Evolutionary conservation across 2,329 filamentous ascomycete genomes (phyloP), one percentile per base, ranked within the genome.

Genomic region (Fusarium sp.): DNA sequence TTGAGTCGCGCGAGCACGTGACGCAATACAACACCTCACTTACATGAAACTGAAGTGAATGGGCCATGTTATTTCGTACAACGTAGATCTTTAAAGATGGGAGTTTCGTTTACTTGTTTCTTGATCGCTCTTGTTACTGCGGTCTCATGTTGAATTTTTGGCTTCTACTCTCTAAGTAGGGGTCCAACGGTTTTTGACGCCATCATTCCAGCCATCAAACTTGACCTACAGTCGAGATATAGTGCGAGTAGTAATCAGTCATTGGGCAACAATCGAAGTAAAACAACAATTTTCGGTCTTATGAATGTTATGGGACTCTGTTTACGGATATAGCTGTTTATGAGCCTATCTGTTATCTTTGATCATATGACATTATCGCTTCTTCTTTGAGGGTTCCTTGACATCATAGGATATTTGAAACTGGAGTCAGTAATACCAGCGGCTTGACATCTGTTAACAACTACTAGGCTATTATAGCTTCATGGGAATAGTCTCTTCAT

Each of bases 1-100:
- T 17, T n/a, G 17, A 7, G 18, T 38, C 57, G 68, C 66, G 56
- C 54, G 50, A 51, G 32, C 30, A 70, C 52, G 42, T 70, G 30
- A 56, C 32, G 15, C 6, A 24, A 15, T 55, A 55, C 56, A 42
- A 26, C 26, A n/a, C 8, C 32, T 50, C 41, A n/a, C 42, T 47
- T 36, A 47, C 34, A 57, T 34, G 17, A 32, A 38, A 17, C 18
- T 18, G 8, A 22, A 24, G n/a, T 28, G 18, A 10, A 36, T 45
- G 24, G 13, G 8, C 10, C 17, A 28, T 38, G 26, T 7, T 18
- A 9, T 22, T 62, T 18, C 4, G 50, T 36, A 7, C 50, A 36
- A 36, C 7, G 7, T 45, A 18, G 11, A 13, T 38, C 13, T 38
- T 18, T 6, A 10, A 4, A 22, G 8, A 9, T 22, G 22, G 6